Base-by-base conservation (phyloP, 345 rosid genomes). In the Bruguiera parviflora region DNA sequence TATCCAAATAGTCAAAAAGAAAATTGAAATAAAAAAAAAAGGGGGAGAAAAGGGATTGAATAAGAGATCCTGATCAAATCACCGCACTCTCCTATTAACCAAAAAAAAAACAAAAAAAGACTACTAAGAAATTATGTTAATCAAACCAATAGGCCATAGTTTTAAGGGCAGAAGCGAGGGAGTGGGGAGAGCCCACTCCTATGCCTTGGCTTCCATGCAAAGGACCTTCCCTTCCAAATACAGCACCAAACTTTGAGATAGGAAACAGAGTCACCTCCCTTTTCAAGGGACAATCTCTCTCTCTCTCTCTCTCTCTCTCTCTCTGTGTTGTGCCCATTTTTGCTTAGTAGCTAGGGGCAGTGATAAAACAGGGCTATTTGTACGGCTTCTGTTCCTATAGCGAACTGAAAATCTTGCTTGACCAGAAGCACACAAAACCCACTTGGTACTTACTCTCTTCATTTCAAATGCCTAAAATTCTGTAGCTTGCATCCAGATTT, bases 371-470 rank as follows among this genome's bases (percentile, higher is more conserved):
- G 59, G 27, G 58, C 31, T 19, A 11, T 27, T 28, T 29, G 11
- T 49, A 6, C 47, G 56, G 43, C 39, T 19, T 32, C 20, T 59
- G 49, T 4, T 18, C 28, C 10, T 27, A 46, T 1, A n/a, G 20
- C 33, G 16, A n/a, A 43, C 24, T 22, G 49, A 18, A 18, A 43
- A 59, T 67, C 69, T 78, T 60, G 53, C 60, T 71, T 59, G 56
- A 33, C 37, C 51, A 64, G 29, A 33, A n/a, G 37, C 27, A 6
- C 22, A 53, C 13, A 67, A 56, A 75, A 61, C 35, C 59, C 29
- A 57, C 13, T 22, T 25, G 53, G 75, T 65, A 52, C 68, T 53
- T 43, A 70, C 25, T 70, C 64, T 69, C 56, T 22, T 73, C 67
- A 20, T 63, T 60, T 67, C 33, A 22, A 73, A 39, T 29, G 3